Evolutionary conservation across 441 rosid genomes (phyloP), one percentile per base, ranked within the genome.

Genomic region (Gossypium aridum): DNA sequence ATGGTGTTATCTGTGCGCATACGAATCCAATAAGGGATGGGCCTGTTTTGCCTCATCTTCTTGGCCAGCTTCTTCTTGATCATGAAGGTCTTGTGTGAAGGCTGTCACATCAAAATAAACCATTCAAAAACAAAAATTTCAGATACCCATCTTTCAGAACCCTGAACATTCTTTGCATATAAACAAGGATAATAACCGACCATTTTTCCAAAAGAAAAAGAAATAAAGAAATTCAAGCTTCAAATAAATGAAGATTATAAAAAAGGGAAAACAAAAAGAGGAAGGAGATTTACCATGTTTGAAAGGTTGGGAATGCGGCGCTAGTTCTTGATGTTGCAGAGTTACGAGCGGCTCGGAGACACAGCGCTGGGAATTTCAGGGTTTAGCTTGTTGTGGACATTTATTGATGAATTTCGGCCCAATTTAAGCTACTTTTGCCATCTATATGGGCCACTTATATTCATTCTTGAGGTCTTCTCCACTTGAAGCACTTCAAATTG

Each of bases 31-130:
- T 89, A 88, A 73, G 98, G 98, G 63, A 93, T 91, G 1, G 98
- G 98, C 89, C 98, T 82, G 85, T 93, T 93, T 78, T 91, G 98
- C 78, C 98, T 85, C 98, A 87, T 91, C 92, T 93, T 93, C 90
- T 93, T 93, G 19, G 84, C 98, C 72, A 91, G 84, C 79, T 91
- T 93, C 90, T 93, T 93, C 92, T 93, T 91, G 16, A 91, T 91
- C 86, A 49, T 87, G 70, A 90, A 93, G 47, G 90, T 81, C 89
- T 93, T 91, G 87, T 91, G 98, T 4, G 98, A 87, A 85, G 98
- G 98, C 98, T 91, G 75, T 28, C 34, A 67, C 22, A 10, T 67
- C 37, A 67, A 67, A 20, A 67, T 22, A 47, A 47, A 67, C 71
- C 57, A 47, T 23, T 67, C 17, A 43, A 67, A 67, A 49, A 13